Percentiles rank a stretch among this genome's conserved stretches.
Conservation (phyloP, 1,284 basidiomycete genomes). For the Taiwanofungus camphoratus region DNA sequence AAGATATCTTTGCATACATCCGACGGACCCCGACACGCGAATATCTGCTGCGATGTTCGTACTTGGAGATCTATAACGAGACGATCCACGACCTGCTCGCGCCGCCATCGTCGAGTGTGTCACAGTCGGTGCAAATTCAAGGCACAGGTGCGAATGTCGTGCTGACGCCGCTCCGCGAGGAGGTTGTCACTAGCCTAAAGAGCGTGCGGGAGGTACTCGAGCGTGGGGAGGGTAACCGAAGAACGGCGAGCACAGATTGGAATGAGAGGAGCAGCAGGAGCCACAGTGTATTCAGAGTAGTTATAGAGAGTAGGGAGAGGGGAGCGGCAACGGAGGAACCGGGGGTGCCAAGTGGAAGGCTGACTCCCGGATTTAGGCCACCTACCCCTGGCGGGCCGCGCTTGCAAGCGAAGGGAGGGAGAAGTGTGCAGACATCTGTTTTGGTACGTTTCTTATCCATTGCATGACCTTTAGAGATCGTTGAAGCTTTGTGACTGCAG, state of each 20-base stretch:
- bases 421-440: conserved; percentile 76
- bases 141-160: conserved; percentile 53
- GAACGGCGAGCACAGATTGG: conserved; percentile 96
- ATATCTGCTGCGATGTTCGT: conserved; percentile 90
- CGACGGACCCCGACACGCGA: conserved; percentile 72
- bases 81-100: conserved; percentile 83
- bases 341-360: conserved; percentile 38
- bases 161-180: conserved; percentile 76
- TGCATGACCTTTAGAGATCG: neutral
- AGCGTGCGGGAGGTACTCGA: conserved; percentile 81
- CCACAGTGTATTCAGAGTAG: conserved; percentile 90
- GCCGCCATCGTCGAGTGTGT: conserved; percentile 57
- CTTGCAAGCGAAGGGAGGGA: conserved; percentile 65
- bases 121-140: conserved; percentile 65
- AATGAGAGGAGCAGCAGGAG: conserved; percentile 90
- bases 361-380: conserved; percentile 52
- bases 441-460: conserved; percentile 42
- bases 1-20: conserved; percentile 77
- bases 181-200: conserved; percentile 87
- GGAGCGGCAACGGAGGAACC: conserved; percentile 37
- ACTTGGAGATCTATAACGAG: conserved; percentile 98
- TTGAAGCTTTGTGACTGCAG: conserved; percentile 29
- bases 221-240: conserved; percentile 81
- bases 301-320: conserved; percentile 76
- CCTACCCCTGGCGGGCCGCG: conserved; percentile 62